Evolutionary conservation across 2,329 filamentous ascomycete genomes (phyloP).

Genomic region (Exophiala sp.): DNA sequence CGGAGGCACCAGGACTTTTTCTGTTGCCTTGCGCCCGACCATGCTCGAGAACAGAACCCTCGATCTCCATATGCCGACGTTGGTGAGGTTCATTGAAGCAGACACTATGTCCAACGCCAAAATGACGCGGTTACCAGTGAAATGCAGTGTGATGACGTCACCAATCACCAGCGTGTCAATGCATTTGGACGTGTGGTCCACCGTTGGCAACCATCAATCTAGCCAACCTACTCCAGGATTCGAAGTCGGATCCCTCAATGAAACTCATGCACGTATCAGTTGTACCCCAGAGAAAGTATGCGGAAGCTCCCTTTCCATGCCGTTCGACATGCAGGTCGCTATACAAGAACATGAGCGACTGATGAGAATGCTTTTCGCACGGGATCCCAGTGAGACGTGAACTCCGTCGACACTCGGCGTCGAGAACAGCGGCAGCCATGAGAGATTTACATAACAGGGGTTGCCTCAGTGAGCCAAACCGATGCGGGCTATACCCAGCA

Average conservation of each 20-base stretch:
- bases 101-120: too few relatives aligned
- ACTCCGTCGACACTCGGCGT: neutral
- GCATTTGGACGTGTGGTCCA: neutral
- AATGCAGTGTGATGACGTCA: too few relatives aligned
- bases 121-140: too few relatives aligned
- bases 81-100: too few relatives aligned
- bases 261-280: neutral
- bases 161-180: neutral
- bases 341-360: neutral
- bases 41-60: neutral
- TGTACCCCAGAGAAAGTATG: neutral
- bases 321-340: neutral
- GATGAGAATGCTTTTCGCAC: neutral
- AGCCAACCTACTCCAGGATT: neutral
- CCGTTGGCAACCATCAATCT: neutral
- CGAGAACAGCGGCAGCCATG: neutral
- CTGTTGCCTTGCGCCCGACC: constrained; percentile 18
- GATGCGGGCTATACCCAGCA: too few relatives aligned
- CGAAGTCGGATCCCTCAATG: neutral
- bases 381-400: neutral
- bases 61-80: neutral
- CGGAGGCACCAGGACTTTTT: constrained; percentile 17
- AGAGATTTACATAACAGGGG: neutral
- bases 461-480: neutral
- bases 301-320: too few relatives aligned